These are phyloP conservation scores for Hygrophorus pudorinus DNA, from an alignment of 768 basidiomycete genomes.

Conservation along the genomic window DNA sequence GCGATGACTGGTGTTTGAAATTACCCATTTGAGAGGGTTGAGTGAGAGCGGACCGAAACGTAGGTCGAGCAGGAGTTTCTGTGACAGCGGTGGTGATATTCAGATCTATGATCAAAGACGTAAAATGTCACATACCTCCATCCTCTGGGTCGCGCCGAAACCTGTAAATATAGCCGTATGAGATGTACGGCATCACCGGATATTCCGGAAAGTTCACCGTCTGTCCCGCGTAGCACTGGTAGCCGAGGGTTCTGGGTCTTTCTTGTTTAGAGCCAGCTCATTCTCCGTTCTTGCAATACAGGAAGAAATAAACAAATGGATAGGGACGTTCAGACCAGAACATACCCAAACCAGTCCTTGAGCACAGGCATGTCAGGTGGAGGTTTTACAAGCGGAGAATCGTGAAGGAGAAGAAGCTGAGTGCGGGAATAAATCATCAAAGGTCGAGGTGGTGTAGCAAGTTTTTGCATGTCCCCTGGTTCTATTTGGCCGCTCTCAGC, in stretches of 20 bases:
- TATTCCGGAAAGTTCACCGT: constrained; percentile 35
- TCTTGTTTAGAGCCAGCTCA: constrained; percentile 56
- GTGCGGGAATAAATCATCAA: constrained; percentile 60
- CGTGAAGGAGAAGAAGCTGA: constrained; percentile 57
- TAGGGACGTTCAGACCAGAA: constrained; percentile 12
- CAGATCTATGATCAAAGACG: neutral
- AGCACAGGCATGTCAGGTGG: constrained; percentile 73
- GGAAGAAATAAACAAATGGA: constrained; percentile 18
- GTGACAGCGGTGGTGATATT: constrained; percentile 7
- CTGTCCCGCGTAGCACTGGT: constrained; percentile 52
- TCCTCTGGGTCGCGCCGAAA: constrained; percentile 75
- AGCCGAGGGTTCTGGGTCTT: constrained; percentile 54
- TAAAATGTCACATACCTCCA: constrained; percentile 34
- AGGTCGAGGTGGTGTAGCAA: constrained; percentile 29
- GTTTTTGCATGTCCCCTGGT: constrained; percentile 11
- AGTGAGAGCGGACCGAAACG: constrained; percentile 61
- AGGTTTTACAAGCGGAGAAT: constrained; percentile 64
- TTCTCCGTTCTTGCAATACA: constrained; percentile 37
- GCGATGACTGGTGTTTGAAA: constrained; percentile 81
- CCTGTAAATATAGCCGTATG: constrained; percentile 25
- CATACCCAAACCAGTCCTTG: constrained; percentile 86
- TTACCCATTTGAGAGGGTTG: constrained; percentile 92
- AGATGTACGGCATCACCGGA: constrained; percentile 3
- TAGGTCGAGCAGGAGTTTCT: constrained; percentile 51
- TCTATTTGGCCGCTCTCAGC: constrained; percentile 18